phyloP scores from a whole-genome alignment of 2,329 filamentous ascomycete species.

The Cadophora sp. region DNA sequence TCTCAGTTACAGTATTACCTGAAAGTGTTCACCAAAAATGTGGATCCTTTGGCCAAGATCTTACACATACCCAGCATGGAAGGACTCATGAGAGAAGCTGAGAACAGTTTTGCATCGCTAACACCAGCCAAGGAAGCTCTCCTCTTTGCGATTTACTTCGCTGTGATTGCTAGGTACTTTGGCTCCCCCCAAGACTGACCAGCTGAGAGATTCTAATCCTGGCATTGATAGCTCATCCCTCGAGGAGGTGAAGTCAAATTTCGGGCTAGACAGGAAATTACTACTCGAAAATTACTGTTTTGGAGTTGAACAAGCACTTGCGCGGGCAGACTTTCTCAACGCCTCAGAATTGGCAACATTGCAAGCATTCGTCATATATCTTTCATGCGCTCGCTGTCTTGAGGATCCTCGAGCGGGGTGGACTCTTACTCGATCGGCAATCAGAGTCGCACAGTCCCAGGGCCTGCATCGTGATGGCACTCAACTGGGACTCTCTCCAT shows the following conservation, averaged over 20 bases:
- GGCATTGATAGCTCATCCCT: not conserved
- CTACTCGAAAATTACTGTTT: conserved; percentile 48
- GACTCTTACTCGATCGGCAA: conserved; percentile 68
- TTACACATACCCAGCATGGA: conserved; percentile 55
- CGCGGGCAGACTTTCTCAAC: conserved; percentile 66
- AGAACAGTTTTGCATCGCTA: conserved; percentile 37
- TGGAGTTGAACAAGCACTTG: conserved; percentile 63
- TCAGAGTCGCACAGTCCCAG: conserved; percentile 55
- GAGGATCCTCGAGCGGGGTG: conserved; percentile 63
- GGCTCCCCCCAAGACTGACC: not conserved
- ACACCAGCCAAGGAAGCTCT: conserved; percentile 55
- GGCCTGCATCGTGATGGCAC: conserved; percentile 53
- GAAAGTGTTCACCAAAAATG: conserved; percentile 57
- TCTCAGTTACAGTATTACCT: conserved; percentile 62
- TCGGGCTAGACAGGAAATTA: conserved; percentile 1
- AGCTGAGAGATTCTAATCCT: not conserved
- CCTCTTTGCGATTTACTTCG: conserved; percentile 64
- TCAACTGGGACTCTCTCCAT: conserved; percentile 48
- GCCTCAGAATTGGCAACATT: conserved; percentile 64
- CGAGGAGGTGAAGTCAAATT: conserved; percentile 11
- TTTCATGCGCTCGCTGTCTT: conserved; percentile 58
- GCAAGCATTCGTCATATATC: conserved; percentile 66
- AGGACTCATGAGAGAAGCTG: conserved; percentile 44
- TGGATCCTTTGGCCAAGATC: conserved; percentile 53
- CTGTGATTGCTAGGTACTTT: conserved; percentile 50